Conservation (phyloP, 371 early-diverging fungal species). For the Actinomucor elegans region DNA sequence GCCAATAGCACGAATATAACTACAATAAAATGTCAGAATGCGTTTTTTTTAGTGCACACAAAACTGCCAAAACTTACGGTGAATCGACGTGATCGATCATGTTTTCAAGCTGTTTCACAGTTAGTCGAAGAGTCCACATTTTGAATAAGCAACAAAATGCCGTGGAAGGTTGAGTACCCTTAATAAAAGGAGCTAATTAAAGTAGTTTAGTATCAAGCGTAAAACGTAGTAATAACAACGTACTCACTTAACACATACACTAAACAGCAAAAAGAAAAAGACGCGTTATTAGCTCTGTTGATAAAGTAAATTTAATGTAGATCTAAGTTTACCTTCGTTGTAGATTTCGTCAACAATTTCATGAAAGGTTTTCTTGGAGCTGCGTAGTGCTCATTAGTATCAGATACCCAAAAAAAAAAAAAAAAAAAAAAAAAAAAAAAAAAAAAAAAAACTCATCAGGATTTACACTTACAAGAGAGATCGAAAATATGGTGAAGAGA, state of each 20-base stretch:
- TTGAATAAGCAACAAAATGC: conserved; percentile 87
- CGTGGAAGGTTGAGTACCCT: conserved; percentile 80
- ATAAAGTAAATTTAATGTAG: neutral
- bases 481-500: conserved; percentile 71
- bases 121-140: conserved; percentile 80
- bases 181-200: conserved; percentile 76
- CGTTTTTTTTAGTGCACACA: neutral
- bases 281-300: neutral
- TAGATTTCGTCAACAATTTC: conserved; percentile 85
- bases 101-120: conserved; percentile 75
- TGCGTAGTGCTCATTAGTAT: conserved; percentile 14
- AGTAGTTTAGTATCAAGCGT: neutral
- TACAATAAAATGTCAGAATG: conserved; percentile 14
- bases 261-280: conserved; percentile 12
- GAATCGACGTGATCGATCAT: conserved; percentile 79
- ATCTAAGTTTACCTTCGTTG: conserved; percentile 54
- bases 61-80: conserved; percentile 54
- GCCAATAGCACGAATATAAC: conserved; percentile 81
- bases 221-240: neutral
- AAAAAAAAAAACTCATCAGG: no score
- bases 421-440: no score
- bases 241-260: conserved; percentile 28
- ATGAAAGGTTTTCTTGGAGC: conserved; percentile 77
- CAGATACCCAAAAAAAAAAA: no score
- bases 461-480: conserved; percentile 57